Base-by-base conservation (phyloP, 1,284 basidiomycete genomes). In the Ustilago trichophora region DNA sequence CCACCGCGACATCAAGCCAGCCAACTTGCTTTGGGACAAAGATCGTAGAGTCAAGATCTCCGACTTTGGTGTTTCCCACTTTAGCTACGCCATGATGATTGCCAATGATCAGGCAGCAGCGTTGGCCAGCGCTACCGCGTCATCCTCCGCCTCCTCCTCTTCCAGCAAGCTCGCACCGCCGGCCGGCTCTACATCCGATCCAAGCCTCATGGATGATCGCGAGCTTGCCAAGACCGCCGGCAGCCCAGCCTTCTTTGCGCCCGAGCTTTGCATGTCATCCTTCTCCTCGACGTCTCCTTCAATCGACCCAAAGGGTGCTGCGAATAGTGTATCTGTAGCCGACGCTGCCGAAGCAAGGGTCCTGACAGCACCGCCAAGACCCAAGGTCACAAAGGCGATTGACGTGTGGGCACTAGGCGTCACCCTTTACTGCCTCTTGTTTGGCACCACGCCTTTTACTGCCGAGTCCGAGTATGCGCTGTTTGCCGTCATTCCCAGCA, bases 401-500 rank as follows among this genome's bases (percentile, higher is more conserved):
- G 96, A 99, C 77, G 88, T 98, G n/a, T 99, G 95, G 95, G 94
- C 96, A 0, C 86, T 99, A 8, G 96, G 96, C n/a, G 91, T 98
- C 29, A 98, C 96, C 1, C 85, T 98, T 12, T 98, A 93, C 83
- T 96, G 93, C 77, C 86, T 98, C 37, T 86, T 98, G 2, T 98
- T 97, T 73, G 96, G 93, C 21, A 84, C 84, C 49, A 86, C 88
- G 7, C 92, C 92, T 1, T 93, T 89, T 83, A 82, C 86, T 36
- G 84, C 87, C 57, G 78, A 80, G 16, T 85, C 87, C 69, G 92
- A 94, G 83, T 96, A 88, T 80, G 87, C 87, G 36, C 84, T 98
- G 37, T 97, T 96, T 83, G 86, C 89, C 62, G 86, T 89, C 51
- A 96, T 98, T 41, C 89, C 91, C 47, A 88, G 87, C 43, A 86